These are phyloP conservation scores for Clitoria ternatea DNA, from an alignment of 306 rosid species.

Conservation along the genomic window DNA sequence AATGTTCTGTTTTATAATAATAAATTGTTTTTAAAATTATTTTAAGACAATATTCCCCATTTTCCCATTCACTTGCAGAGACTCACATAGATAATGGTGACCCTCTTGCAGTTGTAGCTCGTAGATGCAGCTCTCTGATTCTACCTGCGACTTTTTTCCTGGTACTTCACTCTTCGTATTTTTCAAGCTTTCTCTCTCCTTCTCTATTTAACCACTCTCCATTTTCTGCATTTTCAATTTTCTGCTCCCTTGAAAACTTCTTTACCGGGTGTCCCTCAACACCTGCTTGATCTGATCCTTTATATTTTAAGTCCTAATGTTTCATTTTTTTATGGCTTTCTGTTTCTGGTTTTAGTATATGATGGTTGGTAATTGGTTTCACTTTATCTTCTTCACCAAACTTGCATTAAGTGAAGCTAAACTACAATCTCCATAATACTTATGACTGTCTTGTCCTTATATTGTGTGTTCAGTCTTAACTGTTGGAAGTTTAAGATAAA, in stretches of 20 bases:
- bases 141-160: constrained; percentile 7
- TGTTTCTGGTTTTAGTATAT: neutral
- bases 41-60: constrained; percentile 17
- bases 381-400: constrained; percentile 4
- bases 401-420: constrained; percentile 9
- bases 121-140: constrained; percentile 30
- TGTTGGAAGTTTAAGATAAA: neutral
- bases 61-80: constrained; percentile 17
- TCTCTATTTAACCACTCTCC: constrained; percentile 18
- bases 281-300: constrained; percentile 46
- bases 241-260: constrained; percentile 25
- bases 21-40: neutral
- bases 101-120: constrained; percentile 13
- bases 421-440: neutral
- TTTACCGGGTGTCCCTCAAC: neutral
- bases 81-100: neutral
- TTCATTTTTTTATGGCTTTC: neutral
- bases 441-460: neutral
- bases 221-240: constrained; percentile 36
- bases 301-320: neutral
- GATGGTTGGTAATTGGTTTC: neutral
- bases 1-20: neutral
- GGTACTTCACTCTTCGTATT: constrained; percentile 4
- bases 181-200: constrained; percentile 20
- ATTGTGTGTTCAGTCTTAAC: neutral